Evolutionary conservation across 306 rosid genomes (phyloP).

Genomic region (Heteromeles arbutifolia): DNA sequence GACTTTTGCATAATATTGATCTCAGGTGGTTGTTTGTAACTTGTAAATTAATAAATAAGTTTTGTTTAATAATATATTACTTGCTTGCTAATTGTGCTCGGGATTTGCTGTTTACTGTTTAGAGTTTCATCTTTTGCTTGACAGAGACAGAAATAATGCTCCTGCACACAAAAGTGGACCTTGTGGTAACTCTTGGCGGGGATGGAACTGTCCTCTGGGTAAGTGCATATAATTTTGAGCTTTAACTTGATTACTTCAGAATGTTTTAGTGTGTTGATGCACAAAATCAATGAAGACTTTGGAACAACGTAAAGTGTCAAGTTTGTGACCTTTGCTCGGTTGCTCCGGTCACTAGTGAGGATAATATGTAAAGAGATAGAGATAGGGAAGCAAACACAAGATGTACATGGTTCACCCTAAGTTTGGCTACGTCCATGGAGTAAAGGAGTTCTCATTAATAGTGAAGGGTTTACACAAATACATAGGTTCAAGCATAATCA

Average conservation of each 20-base stretch:
- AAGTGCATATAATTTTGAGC: constrained; percentile 27
- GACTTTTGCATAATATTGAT: neutral
- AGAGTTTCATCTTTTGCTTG: constrained; percentile 18
- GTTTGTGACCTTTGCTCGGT: too few relatives aligned
- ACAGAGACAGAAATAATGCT: constrained; percentile 53
- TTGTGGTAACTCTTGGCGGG: constrained; percentile 91
- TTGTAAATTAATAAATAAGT: neutral
- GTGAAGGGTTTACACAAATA: too few relatives aligned
- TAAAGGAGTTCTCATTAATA: too few relatives aligned
- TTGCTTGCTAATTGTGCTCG: neutral
- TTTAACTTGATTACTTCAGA: neutral
- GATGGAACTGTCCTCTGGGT: constrained; percentile 99
- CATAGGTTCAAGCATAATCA: too few relatives aligned
- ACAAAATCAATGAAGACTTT: too few relatives aligned
- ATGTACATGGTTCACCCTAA: too few relatives aligned
- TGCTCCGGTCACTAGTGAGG: too few relatives aligned
- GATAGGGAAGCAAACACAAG: too few relatives aligned
- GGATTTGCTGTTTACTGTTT: constrained; percentile 12
- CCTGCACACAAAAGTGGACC: constrained; percentile 85
- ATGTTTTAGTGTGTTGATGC: too few relatives aligned
- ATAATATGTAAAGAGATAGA: too few relatives aligned
- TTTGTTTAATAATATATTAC: neutral
- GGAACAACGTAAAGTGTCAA: too few relatives aligned
- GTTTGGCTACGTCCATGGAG: too few relatives aligned
- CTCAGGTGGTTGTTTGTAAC: neutral